Evolutionary conservation across 352 stramenopile species (phyloP).

Genomic region (Pythium dissimile): DNA sequence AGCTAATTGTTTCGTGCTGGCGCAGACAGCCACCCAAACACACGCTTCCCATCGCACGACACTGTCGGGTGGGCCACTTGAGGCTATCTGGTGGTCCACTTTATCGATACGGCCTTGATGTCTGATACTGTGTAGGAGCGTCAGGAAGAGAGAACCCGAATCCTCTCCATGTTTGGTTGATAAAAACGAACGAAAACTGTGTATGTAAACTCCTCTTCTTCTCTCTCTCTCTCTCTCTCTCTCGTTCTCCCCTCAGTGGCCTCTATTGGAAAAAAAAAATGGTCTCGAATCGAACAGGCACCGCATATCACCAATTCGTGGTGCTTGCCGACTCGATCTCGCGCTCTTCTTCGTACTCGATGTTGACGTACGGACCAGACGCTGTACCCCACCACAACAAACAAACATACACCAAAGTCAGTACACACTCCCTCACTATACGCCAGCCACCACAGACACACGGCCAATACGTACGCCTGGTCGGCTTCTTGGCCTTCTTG

Average conservation of each 20-base stretch:
- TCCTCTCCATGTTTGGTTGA: neutral
- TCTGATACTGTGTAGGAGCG: too few relatives aligned
- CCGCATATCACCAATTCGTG: constrained; percentile 41
- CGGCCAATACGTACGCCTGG: constrained; percentile 43
- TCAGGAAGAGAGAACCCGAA: too few relatives aligned
- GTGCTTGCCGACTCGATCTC: constrained; percentile 45
- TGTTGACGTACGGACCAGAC: constrained; percentile 75
- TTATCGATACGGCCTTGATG: too few relatives aligned
- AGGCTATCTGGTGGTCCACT: too few relatives aligned
- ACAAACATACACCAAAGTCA: constrained; percentile 4
- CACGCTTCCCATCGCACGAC: too few relatives aligned
- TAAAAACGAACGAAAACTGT: neutral
- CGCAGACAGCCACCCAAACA: too few relatives aligned
- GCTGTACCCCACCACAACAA: constrained; percentile 15
- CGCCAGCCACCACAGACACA: neutral
- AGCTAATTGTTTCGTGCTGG: too few relatives aligned
- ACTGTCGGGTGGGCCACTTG: too few relatives aligned
- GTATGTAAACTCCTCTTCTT: neutral
- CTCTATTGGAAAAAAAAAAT: neutral
- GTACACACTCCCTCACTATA: neutral
- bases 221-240: neutral
- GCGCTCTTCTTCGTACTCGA: constrained; percentile 84
- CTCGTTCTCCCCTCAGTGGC: neutral
- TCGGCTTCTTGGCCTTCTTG: constrained; percentile 62
- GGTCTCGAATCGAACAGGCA: neutral